A percentile compares a stretch with the other conserved stretches of the same genome.
Evolutionary conservation across 2,329 filamentous ascomycete genomes (phyloP).

Genomic region (Aureobasidium mangrovei): DNA sequence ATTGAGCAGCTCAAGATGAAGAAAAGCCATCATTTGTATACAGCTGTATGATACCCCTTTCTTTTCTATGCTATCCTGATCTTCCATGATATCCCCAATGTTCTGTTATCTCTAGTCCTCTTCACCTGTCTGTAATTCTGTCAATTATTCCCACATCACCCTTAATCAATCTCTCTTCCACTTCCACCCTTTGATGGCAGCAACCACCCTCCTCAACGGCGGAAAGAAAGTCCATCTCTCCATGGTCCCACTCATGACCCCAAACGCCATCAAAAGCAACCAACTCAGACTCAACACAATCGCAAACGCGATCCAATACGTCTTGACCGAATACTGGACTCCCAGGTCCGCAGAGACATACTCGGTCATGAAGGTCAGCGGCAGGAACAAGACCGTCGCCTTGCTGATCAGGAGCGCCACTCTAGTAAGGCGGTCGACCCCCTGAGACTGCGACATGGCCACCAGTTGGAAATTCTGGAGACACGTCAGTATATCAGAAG

Average conservation of each 20-base stretch:
- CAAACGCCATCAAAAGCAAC: conserved; percentile 49
- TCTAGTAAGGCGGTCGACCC: conserved; percentile 61
- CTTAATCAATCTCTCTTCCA: conserved; percentile 4
- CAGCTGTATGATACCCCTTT: conserved; percentile 11
- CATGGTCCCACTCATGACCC: conserved; percentile 48
- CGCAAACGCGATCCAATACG: conserved; percentile 62
- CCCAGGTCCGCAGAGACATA: conserved; percentile 60
- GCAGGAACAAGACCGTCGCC: conserved; percentile 65
- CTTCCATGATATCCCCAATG: background rate
- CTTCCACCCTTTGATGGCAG: conserved; percentile 5
- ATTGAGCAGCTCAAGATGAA: background rate
- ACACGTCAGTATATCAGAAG: conserved; percentile 16
- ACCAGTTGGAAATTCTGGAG: conserved; percentile 67
- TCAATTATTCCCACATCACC: background rate
- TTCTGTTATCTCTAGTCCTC: background rate
- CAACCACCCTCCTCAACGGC: background rate
- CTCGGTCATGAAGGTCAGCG: conserved; percentile 63
- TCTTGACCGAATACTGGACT: conserved; percentile 50
- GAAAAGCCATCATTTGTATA: background rate
- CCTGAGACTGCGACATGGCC: conserved; percentile 63
- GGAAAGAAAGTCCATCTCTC: conserved; percentile 28
- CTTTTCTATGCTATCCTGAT: background rate
- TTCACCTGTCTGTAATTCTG: background rate
- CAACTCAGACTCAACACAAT: conserved; percentile 54
- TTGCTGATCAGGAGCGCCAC: conserved; percentile 66